Evolutionary conservation across 352 stramenopile genomes (phyloP).

Genomic region (Pythium folliculosum): DNA sequence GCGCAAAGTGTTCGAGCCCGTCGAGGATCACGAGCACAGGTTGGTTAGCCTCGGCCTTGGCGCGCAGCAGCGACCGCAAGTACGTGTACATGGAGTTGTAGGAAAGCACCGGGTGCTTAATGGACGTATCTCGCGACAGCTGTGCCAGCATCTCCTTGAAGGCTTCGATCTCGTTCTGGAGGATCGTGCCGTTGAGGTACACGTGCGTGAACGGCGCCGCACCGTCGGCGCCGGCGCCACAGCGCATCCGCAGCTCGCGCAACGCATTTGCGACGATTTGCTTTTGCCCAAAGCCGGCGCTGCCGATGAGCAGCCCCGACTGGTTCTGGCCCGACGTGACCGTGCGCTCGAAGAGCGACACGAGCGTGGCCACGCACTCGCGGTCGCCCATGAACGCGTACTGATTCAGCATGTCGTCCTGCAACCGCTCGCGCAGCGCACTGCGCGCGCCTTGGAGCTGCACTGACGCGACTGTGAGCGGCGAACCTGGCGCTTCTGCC

Average conservation of each 20-base stretch:
- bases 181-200: conserved; percentile 75
- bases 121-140: conserved; percentile 47
- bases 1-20: conserved; percentile 75
- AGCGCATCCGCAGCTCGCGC: conserved; percentile 41
- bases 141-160: conserved; percentile 84
- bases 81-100: conserved; percentile 89
- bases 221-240: conserved; percentile 7
- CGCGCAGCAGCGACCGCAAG: conserved; percentile 61
- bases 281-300: conserved; percentile 46
- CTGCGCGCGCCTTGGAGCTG: conserved; percentile 42
- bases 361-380: conserved; percentile 41
- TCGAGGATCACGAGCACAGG: conserved; percentile 77
- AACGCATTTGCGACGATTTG: conserved; percentile 57
- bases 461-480: conserved; percentile 14
- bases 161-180: conserved; percentile 83
- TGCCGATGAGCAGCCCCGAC: conserved; percentile 72
- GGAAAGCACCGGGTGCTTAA: conserved; percentile 74
- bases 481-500: background rate
- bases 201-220: conserved; percentile 51
- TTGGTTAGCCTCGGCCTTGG: conserved; percentile 47
- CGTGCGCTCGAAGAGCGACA: conserved; percentile 70
- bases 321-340: conserved; percentile 76
- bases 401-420: conserved; percentile 26
- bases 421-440: conserved; percentile 44
- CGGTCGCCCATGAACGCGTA: conserved; percentile 22